Evolutionary conservation across 2,329 filamentous ascomycete genomes (phyloP).

Genomic region (Aspergillus puulaauensis): DNA sequence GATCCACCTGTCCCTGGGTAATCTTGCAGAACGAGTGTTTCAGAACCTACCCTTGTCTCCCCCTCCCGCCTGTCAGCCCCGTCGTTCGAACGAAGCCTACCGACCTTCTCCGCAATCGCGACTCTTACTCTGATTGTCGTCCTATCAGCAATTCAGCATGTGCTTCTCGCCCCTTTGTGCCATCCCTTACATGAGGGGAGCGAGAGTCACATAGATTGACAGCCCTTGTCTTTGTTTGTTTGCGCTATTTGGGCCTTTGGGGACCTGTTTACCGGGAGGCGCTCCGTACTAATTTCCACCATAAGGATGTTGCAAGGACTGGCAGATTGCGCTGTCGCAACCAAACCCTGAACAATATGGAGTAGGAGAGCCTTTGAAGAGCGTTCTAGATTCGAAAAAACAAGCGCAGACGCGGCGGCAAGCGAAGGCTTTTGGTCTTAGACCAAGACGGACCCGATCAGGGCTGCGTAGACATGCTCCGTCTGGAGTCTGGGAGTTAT

Average conservation of each 20-base stretch:
- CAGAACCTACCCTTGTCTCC: slow-evolving; percentile 16
- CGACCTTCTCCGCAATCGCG: slow-evolving; percentile 8
- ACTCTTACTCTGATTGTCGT: not conserved
- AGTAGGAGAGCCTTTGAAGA: not conserved
- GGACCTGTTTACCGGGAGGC: not conserved
- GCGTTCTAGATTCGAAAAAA: slow-evolving; percentile 1
- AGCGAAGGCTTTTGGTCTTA: not conserved
- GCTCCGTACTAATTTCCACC: not conserved
- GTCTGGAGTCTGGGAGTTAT: not conserved
- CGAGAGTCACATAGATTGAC: not conserved
- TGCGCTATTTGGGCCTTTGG: not conserved
- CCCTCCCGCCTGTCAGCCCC: slow-evolving; percentile 22
- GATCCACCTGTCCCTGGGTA: slow-evolving; percentile 27
- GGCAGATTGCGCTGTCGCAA: not conserved
- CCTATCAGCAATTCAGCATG: not conserved
- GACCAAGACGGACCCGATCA: not conserved
- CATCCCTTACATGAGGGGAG: not conserved
- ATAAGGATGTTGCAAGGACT: not conserved
- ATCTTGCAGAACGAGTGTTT: slow-evolving; percentile 24
- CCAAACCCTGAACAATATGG: not conserved
- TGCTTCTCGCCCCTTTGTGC: not conserved
- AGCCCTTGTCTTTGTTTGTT: not conserved
- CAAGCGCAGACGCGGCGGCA: slow-evolving; percentile 14
- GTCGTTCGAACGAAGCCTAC: slow-evolving; percentile 20
- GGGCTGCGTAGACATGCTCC: not conserved